These are phyloP conservation scores for Dipodascus albidus DNA, from an alignment of 805 yeast species.

Conservation along the genomic window DNA sequence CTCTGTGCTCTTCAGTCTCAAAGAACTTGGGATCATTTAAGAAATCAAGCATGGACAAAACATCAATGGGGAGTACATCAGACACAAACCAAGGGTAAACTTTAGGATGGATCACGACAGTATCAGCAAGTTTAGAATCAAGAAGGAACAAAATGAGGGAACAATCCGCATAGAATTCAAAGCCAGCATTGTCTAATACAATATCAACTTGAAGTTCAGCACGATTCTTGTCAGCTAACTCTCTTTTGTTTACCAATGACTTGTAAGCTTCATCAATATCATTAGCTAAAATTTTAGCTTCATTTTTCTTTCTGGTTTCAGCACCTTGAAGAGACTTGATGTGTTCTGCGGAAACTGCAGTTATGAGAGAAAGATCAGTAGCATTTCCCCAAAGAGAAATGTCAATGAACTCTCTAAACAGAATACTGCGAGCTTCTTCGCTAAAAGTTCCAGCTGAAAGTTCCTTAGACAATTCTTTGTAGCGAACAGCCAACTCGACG, in stretches of 20 bases:
- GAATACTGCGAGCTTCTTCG: conserved; percentile 34
- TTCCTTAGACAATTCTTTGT: conserved; percentile 30
- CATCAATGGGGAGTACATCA: conserved; percentile 83
- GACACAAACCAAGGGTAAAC: conserved; percentile 96
- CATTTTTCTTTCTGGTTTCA: conserved; percentile 71
- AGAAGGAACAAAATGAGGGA: conserved; percentile 53
- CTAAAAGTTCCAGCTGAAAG: conserved; percentile 18
- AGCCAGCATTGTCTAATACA: conserved; percentile 88
- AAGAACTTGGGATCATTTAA: conserved; percentile 42
- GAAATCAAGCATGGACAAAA: conserved; percentile 44
- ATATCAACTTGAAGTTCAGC: conserved; percentile 47
- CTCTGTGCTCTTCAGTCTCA: conserved; percentile 27
- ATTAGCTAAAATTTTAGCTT: conserved; percentile 64
- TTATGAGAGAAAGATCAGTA: conserved; percentile 80
- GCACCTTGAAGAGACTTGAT: conserved; percentile 87
- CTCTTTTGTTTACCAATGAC: conserved; percentile 14
- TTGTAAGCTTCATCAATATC: conserved; percentile 64
- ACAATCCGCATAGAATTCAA: conserved; percentile 85
- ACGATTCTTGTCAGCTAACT: conserved; percentile 18
- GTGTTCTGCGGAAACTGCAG: conserved; percentile 63
- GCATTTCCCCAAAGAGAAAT: conserved; percentile 98
- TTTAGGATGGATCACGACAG: conserved; percentile 76
- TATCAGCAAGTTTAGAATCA: conserved; percentile 52
- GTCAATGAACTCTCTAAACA: conserved; percentile 77
- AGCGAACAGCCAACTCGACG: conserved; percentile 64